These are phyloP conservation scores for Aquilaria agallochum DNA, from an alignment of 441 rosid species.

Conservation along the genomic window DNA sequence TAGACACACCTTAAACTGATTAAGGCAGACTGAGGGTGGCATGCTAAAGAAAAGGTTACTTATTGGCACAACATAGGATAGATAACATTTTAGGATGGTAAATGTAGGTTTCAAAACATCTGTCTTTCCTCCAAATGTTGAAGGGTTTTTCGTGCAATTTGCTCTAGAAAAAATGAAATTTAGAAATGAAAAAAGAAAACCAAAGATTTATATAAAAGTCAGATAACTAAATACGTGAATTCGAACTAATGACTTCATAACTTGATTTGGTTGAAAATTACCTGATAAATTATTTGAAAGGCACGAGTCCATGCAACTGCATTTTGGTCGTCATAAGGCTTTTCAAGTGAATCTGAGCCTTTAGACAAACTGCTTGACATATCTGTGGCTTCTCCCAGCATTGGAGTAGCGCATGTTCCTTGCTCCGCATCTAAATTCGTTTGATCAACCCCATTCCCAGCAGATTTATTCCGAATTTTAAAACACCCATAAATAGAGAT, in stretches of 20 bases:
- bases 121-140: too few species aligned
- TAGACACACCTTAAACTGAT: too few species aligned
- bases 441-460: constrained; percentile 18
- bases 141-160: too few species aligned
- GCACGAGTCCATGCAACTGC: constrained; percentile 51
- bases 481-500: constrained; percentile 63
- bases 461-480: constrained; percentile 20
- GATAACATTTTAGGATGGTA: too few species aligned
- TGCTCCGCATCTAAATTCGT: constrained; percentile 39
- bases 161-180: background rate
- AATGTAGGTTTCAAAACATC: too few species aligned
- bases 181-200: background rate
- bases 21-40: too few species aligned
- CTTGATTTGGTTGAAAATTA: constrained; percentile 12
- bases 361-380: constrained; percentile 22
- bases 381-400: constrained; percentile 25
- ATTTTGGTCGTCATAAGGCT: constrained; percentile 19
- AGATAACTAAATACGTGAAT: constrained; percentile 2
- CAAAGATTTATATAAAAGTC: background rate
- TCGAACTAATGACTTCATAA: background rate
- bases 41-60: too few species aligned
- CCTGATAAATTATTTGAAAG: constrained; percentile 82
- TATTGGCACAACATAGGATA: too few species aligned
- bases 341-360: constrained; percentile 22
- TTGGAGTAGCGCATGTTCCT: constrained; percentile 49